Percentiles rank a stretch among this genome's conserved stretches.
phyloP scores from a whole-genome alignment of 768 basidiomycete genomes.

The Tylopilus sp. region DNA sequence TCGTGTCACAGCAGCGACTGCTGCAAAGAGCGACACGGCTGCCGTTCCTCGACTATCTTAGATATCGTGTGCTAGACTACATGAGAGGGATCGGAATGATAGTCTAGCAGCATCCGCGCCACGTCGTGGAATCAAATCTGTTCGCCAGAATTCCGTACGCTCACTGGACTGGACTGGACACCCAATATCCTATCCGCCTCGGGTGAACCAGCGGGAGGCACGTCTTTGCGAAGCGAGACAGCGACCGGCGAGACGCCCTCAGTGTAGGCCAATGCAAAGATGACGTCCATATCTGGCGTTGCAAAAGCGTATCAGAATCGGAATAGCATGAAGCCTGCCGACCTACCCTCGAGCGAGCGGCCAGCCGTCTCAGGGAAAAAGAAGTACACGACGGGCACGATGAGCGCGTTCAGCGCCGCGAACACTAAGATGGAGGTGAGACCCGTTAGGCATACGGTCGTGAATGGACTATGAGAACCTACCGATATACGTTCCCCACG shows the following conservation, averaged over 20 bases:
- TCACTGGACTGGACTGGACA: constrained; percentile 15
- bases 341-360: constrained; percentile 52
- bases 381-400: constrained; percentile 54
- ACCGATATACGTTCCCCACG: constrained; percentile 61
- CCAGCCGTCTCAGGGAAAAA: constrained; percentile 64
- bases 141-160: constrained; percentile 4
- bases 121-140: not conserved
- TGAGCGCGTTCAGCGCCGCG: constrained; percentile 53
- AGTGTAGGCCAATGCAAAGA: constrained; percentile 44
- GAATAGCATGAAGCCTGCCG: too few species aligned
- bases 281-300: constrained; percentile 41
- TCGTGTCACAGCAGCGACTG: constrained; percentile 15
- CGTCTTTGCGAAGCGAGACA: constrained; percentile 43
- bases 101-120: too few species aligned
- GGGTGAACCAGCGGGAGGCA: constrained; percentile 42
- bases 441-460: not conserved
- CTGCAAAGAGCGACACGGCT: not conserved
- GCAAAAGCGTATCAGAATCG: not conserved
- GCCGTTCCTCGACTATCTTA: constrained; percentile 1
- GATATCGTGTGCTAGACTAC: not conserved
- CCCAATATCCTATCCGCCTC: constrained; percentile 45
- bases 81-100: too few species aligned
- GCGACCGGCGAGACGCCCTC: constrained; percentile 43
- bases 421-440: constrained; percentile 37
- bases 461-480: constrained; percentile 3